Evolutionary conservation across 2,329 filamentous ascomycete genomes (phyloP).

Genomic region (Beauveria pseudobassiana): DNA sequence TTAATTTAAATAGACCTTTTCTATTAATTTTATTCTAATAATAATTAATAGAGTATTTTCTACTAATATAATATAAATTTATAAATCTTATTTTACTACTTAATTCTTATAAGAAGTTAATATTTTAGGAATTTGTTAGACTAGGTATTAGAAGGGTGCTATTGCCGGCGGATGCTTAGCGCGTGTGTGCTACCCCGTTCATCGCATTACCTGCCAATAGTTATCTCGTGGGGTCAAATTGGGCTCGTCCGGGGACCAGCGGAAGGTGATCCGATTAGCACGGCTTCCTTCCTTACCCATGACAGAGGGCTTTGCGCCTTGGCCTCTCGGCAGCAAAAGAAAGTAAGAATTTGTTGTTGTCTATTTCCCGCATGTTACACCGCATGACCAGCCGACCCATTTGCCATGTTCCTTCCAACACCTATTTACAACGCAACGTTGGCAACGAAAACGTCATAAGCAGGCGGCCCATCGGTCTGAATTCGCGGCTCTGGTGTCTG

Average conservation of each 20-base stretch:
- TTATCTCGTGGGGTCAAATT: slow-evolving; percentile 10
- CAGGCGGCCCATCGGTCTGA: slow-evolving; percentile 9
- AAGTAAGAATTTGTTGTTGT: background rate
- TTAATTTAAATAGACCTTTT: too few species aligned
- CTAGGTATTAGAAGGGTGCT: background rate
- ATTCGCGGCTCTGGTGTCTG: slow-evolving; percentile 1
- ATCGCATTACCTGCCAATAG: too few species aligned
- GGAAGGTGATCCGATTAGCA: slow-evolving; percentile 10
- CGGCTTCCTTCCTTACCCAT: background rate
- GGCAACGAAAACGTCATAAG: background rate
- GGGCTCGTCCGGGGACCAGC: background rate
- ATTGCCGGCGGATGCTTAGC: too few species aligned
- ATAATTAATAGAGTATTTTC: too few species aligned
- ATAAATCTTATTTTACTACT: too few species aligned
- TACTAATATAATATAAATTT: too few species aligned
- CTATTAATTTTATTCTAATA: too few species aligned
- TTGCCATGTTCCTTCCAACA: background rate
- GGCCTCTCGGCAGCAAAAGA: background rate
- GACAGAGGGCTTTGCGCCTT: background rate
- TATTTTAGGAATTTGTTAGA: too few species aligned
- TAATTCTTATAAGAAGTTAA: too few species aligned
- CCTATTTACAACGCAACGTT: background rate
- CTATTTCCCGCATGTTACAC: background rate
- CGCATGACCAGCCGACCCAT: background rate
- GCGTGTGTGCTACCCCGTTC: too few species aligned